A percentile compares a stretch with the other conserved stretches of the same genome.
Conservation (phyloP, 148 eudicot genomes). For the Vaccinium myrtillus region DNA sequence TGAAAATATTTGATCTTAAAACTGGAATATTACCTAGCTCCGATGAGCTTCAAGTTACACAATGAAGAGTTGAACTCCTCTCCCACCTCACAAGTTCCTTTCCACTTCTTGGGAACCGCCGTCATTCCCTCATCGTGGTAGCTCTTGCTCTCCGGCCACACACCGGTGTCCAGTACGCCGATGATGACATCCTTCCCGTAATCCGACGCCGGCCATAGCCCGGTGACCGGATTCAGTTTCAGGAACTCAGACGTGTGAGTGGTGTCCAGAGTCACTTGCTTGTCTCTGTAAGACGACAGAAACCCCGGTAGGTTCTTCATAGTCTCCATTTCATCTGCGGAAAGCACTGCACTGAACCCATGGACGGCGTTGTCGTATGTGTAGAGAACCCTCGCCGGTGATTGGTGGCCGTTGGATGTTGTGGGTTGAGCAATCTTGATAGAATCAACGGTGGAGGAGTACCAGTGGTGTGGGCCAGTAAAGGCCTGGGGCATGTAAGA, state of each 20-base stretch:
- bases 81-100: slow-evolving; percentile 54
- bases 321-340: slow-evolving; percentile 36
- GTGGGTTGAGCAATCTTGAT: slow-evolving; percentile 7
- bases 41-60: slow-evolving; percentile 55
- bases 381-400: slow-evolving; percentile 18
- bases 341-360: slow-evolving; percentile 55
- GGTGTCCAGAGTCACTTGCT: slow-evolving; percentile 40
- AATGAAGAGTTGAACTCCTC: slow-evolving; percentile 37
- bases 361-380: slow-evolving; percentile 49
- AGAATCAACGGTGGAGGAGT: slow-evolving; percentile 51
- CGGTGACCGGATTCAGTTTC: slow-evolving; percentile 36
- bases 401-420: not conserved
- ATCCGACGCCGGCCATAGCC: slow-evolving; percentile 60
- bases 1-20: not conserved
- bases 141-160: slow-evolving; percentile 71
- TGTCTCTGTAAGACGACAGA: slow-evolving; percentile 40
- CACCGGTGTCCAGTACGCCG: slow-evolving; percentile 62
- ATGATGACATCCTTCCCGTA: slow-evolving; percentile 50
- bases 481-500: slow-evolving; percentile 38
- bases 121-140: slow-evolving; percentile 51
- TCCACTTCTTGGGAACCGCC: slow-evolving; percentile 42
- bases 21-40: not conserved
- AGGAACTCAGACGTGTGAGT: slow-evolving; percentile 56
- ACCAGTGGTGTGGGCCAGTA: slow-evolving; percentile 62
- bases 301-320: slow-evolving; percentile 38